Evolutionary conservation across 441 rosid genomes (phyloP), one percentile per base, ranked within the genome.

Genomic region (Sinapis alba): DNA sequence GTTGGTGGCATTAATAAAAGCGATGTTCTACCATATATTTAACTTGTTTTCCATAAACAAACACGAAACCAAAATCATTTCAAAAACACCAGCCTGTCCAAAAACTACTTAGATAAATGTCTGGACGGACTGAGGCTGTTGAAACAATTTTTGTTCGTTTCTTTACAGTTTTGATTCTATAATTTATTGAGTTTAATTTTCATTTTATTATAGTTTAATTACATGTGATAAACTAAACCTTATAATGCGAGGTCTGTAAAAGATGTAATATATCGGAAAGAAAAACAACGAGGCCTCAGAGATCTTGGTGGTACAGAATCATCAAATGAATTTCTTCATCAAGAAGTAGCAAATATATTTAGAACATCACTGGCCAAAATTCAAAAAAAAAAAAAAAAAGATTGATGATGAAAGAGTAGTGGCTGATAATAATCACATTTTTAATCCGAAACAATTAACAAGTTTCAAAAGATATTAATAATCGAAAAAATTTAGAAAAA

Each of bases 341-440:
- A 89, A 86, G 89, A 43, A 89, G 92, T 87, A 86, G 94, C 88
- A 89, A 87, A 89, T 87, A 89, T 84, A 45, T 20, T 70, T 0
- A 47, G 80, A 47, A 10, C 92, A 88, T 89, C 95, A 89, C 83
- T 2, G 85, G 89, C 89, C 86, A 11, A 3, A 26, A 3, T 0
- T 6, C 20, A 47, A 47, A 47, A 47, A 16, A n/a, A 47, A 47
- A 47, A 7, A 38, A 51, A 38, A 0, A 16, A 38, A 36, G 7
- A 27, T 15, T 28, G 28, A 19, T 57, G 72, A 64, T 16, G 72
- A 41, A 60, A 61, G 81, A 78, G 70, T 78, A 78, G 78, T 73
- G 73, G 74, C 74, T 78, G 74, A 71, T 78, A 47, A 72, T 73
- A 68, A 68, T 77, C 80, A 68, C 74, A 62, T 62, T 3, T 65